Evolutionary conservation across 257 asterid genomes (phyloP), one percentile per base, ranked within the genome.

Genomic region (Nicotiana obtusifolia): DNA sequence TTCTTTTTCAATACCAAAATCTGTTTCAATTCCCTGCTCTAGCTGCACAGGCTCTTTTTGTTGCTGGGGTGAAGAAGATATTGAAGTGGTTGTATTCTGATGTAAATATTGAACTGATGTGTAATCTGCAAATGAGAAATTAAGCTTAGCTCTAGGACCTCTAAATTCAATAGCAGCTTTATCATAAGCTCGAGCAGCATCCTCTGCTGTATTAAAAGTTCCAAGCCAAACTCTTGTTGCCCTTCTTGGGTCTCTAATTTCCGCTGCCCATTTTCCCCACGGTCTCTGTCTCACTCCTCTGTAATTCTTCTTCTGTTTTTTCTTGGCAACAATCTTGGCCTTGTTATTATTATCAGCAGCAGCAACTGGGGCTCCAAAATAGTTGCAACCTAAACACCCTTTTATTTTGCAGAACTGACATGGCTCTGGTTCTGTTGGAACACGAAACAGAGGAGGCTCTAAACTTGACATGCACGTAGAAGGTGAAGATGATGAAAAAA

Each of bases 221-320:
- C 98, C 97, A 3, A 93, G 92, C 98, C 98, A 95, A 52, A 95
- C 97, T 7, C 97, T 92, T 26, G 93, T 90, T 6, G 97, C 97
- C 78, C 88, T 90, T 16, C 87, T 81, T 0, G 98, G 98, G 84
- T 95, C 97, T 7, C 97, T 71, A 13, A 95, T 95, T 88, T 95
- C 97, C 11, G 97, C 93, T 4, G 96, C 97, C 97, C 97, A 94
- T 73, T 94, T 94, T 13, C 97, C 98, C 98, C 98, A 94, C 2
- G 98, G 98, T 86, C 98, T 76, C 81, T 95, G 97, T 77, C 98
- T 85, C 11, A 95, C 98, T 0, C 98, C 98, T 64, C 97, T 93
- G 91, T 87, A 93, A 20, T 91, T 94, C 82, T 92, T 95, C 88
- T 95, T 93, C 88, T 30, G 31, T 3, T 90, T 84, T 76, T 56